Conservation (phyloP, 495 filamentous ascomycete genomes). For the Talaromyces nanjingensis region DNA sequence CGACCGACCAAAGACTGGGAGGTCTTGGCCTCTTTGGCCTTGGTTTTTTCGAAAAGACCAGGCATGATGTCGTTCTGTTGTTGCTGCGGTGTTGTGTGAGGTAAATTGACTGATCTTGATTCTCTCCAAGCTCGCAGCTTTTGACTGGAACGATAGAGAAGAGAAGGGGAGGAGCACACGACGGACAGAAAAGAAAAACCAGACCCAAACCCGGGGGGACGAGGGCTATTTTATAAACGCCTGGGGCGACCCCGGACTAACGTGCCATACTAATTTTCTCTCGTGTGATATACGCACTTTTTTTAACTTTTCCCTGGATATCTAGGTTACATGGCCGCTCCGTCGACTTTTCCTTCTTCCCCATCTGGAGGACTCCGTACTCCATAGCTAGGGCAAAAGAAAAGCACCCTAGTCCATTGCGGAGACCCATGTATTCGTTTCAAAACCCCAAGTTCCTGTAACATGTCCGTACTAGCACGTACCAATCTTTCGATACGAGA, state of each 20-base stretch:
- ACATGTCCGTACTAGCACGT: neutral
- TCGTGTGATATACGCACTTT: neutral
- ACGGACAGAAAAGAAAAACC: neutral
- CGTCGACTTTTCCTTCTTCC: neutral
- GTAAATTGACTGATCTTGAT: neutral
- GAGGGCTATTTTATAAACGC: neutral
- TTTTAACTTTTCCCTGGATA: neutral
- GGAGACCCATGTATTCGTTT: neutral
- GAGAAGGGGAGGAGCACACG: neutral
- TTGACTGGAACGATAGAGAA: neutral
- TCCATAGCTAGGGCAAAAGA: slow-evolving; percentile 1
- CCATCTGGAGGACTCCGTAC: slow-evolving; percentile 3
- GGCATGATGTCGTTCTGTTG: neutral
- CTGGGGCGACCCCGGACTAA: neutral
- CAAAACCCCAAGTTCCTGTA: neutral
- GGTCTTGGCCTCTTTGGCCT: slow-evolving; percentile 7
- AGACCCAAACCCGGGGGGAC: neutral
- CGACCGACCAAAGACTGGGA: slow-evolving; percentile 31
- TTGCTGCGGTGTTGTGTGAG: slow-evolving; percentile 4
- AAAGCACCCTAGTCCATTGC: neutral
- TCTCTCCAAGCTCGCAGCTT: slow-evolving; percentile 1
- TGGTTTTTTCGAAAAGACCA: neutral
- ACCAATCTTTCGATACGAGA: neutral
- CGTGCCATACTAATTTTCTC: neutral
- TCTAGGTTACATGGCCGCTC: slow-evolving; percentile 6